Evolutionary conservation across 2,329 filamentous ascomycete genomes (phyloP), one percentile per base, ranked within the genome.

Genomic region (Colletotrichum acutatum): DNA sequence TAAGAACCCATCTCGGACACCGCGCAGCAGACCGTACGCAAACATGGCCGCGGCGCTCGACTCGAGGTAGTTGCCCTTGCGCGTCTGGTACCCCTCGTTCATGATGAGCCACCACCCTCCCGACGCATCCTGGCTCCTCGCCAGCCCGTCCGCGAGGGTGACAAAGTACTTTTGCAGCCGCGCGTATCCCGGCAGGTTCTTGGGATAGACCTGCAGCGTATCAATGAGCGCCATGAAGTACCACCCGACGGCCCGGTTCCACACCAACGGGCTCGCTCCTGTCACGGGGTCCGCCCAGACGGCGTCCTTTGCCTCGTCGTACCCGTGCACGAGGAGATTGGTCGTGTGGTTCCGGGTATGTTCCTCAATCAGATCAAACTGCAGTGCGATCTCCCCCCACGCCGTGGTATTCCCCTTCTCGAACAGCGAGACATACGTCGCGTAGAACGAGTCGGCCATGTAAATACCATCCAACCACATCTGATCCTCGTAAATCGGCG

Each of bases 61-160:
- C 80, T 92, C 88, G 60, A 91, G 86, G 78, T 89, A 92, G 78
- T 92, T 91, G 2, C 88, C 88, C 58, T 84, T 74, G 52, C 79
- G 76, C 1, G 83, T 84, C 0, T 85, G 83, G 67, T 87, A 86
- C 30, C 83, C 79, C 69, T 85, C 82, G 75, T 85, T 85, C 85
- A 91, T 88, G 56, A 91, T 82, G 64, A 90, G 80, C 86, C 88
- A 91, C 89, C 89, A 91, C 7, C 87, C 88, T 0, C 88, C 87
- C 2, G 75, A 75, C 12, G 76, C 75, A 68, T 88, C 86, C 26
- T 84, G 85, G 0, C 83, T 81, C 11, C 77, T 76, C 67, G 83
- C 83, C 2, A 89, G 74, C 0, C 85, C 85, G 0, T 81, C 75
- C 0, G 84, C 83, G 0, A 88, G 79, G 4, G 82, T 79, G 1